Evolutionary conservation across 306 rosid genomes (phyloP), one percentile per base, ranked within the genome.

Genomic region (Rubus parviflorus): DNA sequence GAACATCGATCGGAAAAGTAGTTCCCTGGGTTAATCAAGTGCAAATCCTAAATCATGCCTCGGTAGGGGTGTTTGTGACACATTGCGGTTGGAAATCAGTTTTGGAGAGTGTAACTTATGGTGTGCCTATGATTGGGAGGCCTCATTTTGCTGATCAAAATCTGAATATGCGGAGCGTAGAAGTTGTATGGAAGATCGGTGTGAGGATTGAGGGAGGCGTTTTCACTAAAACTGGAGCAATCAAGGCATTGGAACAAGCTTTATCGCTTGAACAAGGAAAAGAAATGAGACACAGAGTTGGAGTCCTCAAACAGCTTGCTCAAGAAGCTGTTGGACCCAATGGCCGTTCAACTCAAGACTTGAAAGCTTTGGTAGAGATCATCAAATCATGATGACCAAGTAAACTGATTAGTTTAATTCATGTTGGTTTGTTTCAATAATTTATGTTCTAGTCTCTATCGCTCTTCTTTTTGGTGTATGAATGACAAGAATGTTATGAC

Each of bases 91-190:
- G 66, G 66, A 60, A 60, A 25, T 60, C 64, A 23, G 66, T 60
- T 25, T 9, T 60, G 19, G 66, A 60, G 66, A 25, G 66, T 60
- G 66, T 60, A 2, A 60, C 41, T 30, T 23, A 5, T 60, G 66
- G 66, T 30, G 66, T 58, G 65, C 65, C 65, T 25, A 58, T 58
- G 65, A 23, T 58, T 11, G 65, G 65, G 65, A 58, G 65, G 65
- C 65, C 65, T 23, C 16, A 58, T 25, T 23, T 58, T 23, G 65
- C 40, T 58, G 65, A 58, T 11, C 65, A 58, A 25, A 11, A 11
- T 25, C 40, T 58, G 40, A 58, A 58, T 25, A 58, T 58, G 65
- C 37, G 40, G 7, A 58, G 40, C 19, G 65, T 58, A 25, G 40
- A 58, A 58, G 65, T 25, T 12, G 65, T 25, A 12, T 23, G 65